A percentile compares a stretch with the other conserved stretches of the same genome.
Evolutionary conservation across 176 grass and related monocot genomes (phyloP).

Genomic region (Chrysopogon serrulatus): DNA sequence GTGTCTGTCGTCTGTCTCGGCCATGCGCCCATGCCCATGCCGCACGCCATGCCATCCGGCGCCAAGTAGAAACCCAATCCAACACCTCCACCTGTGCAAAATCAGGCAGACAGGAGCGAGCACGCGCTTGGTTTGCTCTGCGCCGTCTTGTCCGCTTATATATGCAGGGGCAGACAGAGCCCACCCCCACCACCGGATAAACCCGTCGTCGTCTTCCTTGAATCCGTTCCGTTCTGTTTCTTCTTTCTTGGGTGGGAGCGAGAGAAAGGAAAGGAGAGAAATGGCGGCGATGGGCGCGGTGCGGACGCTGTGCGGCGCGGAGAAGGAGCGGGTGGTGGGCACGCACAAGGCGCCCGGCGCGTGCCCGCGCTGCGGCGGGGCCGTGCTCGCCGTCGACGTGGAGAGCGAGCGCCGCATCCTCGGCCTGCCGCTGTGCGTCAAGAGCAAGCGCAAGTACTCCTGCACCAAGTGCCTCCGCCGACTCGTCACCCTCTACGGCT

Average conservation of each 20-base stretch:
- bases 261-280: background rate
- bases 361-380: constrained; percentile 72
- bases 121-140: background rate
- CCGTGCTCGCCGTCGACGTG: constrained; percentile 67
- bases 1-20: background rate
- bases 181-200: background rate
- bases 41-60: background rate
- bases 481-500: constrained; percentile 43
- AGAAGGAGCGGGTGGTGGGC: constrained; percentile 61
- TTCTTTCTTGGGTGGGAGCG: background rate
- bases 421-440: constrained; percentile 68
- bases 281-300: constrained; percentile 13
- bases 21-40: no score
- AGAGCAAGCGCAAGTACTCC: constrained; percentile 77
- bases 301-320: constrained; percentile 30
- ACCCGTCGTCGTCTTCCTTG: background rate
- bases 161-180: background rate
- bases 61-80: background rate
- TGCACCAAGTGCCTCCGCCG: constrained; percentile 64
- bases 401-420: constrained; percentile 54
- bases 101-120: background rate
- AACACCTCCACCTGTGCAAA: background rate
- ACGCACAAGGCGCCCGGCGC: constrained; percentile 59
- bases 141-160: background rate
- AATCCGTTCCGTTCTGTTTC: background rate